Evolutionary conservation across 306 rosid species (phyloP), one percentile per base, ranked within the genome.

Genomic region (Mimosa bimucronata): DNA sequence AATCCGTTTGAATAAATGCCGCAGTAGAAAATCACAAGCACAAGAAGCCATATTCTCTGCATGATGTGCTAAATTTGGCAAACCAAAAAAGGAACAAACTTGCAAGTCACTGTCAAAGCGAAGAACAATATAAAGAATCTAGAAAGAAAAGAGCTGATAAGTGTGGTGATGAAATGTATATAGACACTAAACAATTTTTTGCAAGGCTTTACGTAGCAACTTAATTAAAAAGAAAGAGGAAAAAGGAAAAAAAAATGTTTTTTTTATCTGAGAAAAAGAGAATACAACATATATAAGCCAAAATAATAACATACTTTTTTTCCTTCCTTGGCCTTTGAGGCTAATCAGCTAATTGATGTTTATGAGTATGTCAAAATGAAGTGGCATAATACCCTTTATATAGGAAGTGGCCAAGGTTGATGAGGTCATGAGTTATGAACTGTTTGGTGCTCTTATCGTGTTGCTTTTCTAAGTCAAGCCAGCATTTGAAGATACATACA

Each of bases 11-110:
- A n/a, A n/a, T n/a, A n/a, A n/a, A n/a, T n/a, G n/a, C n/a, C n/a
- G n/a, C n/a, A n/a, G n/a, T n/a, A n/a, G n/a, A n/a, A n/a, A n/a
- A n/a, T n/a, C n/a, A n/a, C n/a, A n/a, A n/a, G n/a, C n/a, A n/a
- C n/a, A n/a, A n/a, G n/a, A n/a, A n/a, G n/a, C n/a, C n/a, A n/a
- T n/a, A n/a, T n/a, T n/a, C n/a, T n/a, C n/a, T n/a, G n/a, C n/a
- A n/a, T n/a, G n/a, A n/a, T n/a, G n/a, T n/a, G n/a, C n/a, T n/a
- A 88, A 86, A 2, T 52, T 23, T 80, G 82, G 71, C 74, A 67
- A 53, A 52, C 25, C n/a, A n/a, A n/a, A n/a, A n/a, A n/a, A 78
- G 8, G 62, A 53, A 18, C 31, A 75, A 61, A 9, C n/a, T 6
- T 4, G 31, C 29, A 65, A 69, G 28, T 19, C 60, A 34, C 28